Evolutionary conservation across 768 basidiomycete species (phyloP).

Genomic region (Mycena galopus): DNA sequence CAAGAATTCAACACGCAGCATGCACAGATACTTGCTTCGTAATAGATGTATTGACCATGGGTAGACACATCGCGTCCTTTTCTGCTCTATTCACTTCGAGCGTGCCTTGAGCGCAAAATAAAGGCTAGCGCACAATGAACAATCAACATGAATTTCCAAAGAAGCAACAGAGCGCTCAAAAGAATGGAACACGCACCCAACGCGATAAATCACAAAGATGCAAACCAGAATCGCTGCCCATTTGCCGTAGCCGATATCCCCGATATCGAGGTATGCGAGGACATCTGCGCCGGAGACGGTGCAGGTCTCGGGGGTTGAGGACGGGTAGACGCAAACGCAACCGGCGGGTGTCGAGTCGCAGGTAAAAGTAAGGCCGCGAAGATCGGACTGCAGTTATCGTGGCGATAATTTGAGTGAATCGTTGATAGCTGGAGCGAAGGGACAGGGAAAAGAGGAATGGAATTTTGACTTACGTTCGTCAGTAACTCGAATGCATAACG

Average conservation of each 20-base stretch:
- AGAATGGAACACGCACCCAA: constrained; percentile 48
- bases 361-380: constrained; percentile 59
- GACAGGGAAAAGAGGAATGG: neutral
- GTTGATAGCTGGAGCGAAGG: neutral
- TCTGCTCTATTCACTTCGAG: neutral
- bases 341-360: constrained; percentile 57
- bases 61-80: no score
- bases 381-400: constrained; percentile 59
- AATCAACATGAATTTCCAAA: neutral
- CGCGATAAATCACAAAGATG: constrained; percentile 61
- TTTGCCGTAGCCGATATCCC: constrained; percentile 56
- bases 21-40: no score
- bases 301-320: constrained; percentile 42
- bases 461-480: constrained; percentile 46
- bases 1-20: no score
- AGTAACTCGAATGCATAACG: constrained; percentile 57
- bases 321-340: constrained; percentile 65
- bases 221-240: constrained; percentile 60
- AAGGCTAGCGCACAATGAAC: neutral
- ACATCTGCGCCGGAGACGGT: constrained; percentile 66
- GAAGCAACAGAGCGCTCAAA: neutral
- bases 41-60: no score
- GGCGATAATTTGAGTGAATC: constrained; percentile 19
- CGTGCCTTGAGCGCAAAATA: neutral
- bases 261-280: constrained; percentile 60